Evolutionary conservation across 139 green algal species (phyloP).

Genomic region (Limnomonas spitsbergensis): DNA sequence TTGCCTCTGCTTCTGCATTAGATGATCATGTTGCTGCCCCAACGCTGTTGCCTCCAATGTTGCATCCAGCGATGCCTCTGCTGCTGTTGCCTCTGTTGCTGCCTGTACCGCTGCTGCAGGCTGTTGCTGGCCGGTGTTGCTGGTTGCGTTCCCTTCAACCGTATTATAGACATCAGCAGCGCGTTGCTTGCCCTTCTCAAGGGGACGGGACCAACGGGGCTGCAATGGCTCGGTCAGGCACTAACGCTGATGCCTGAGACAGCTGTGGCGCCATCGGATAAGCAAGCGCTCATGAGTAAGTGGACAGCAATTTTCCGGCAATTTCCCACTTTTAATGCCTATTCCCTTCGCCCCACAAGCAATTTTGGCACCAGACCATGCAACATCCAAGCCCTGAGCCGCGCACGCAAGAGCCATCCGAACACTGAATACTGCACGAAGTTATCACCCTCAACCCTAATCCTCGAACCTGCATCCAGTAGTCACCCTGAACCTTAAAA

Average conservation of each 20-base stretch:
- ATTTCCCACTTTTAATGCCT: too few species aligned
- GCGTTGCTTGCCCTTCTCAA: neutral
- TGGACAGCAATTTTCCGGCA: too few species aligned
- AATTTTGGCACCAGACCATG: too few species aligned
- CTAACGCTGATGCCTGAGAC: neutral
- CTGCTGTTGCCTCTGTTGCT: too few species aligned
- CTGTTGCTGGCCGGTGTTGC: constrained; percentile 7
- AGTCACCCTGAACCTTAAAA: neutral
- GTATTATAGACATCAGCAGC: neutral
- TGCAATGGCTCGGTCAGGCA: neutral
- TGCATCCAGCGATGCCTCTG: too few species aligned
- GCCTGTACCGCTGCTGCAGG: neutral
- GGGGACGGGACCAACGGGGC: neutral
- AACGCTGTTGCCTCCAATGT: too few species aligned
- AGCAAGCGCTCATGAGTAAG: neutral
- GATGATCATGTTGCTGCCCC: too few species aligned
- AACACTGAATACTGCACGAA: neutral
- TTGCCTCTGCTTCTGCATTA: too few species aligned
- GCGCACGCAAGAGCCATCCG: neutral
- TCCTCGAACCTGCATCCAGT: neutral
- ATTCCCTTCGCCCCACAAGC: too few species aligned
- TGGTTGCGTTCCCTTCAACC: constrained; percentile 2
- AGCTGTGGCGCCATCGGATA: neutral
- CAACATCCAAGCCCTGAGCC: neutral
- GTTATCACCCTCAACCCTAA: too few species aligned